Base-by-base conservation (phyloP, 495 filamentous ascomycete genomes). In the Talaromyces stipitatus region DNA sequence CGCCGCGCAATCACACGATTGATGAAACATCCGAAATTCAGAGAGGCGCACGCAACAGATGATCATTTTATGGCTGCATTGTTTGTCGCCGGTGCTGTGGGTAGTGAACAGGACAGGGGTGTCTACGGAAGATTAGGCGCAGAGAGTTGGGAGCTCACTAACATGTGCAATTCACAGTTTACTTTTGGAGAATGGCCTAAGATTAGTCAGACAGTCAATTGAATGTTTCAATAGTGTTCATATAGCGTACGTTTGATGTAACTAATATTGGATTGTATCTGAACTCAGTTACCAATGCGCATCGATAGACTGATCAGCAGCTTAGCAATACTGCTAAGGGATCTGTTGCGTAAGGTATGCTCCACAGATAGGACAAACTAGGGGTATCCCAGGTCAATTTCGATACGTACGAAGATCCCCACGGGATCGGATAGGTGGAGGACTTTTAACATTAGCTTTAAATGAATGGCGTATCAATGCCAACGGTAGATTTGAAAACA, bases 131-230 rank as follows among this genome's bases (percentile, higher is more conserved):
- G 67, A 10, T 43, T 85, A 60, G 74, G 66, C 10, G 83, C 82
- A 0, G 82, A 86, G 68, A 77, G 73, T 56, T 85, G 82, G 82
- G 83, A 86, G 67, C 65, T 85, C 67, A 77, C 72, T 22, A 84
- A 85, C 62, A 85, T 85, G 82, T 84, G 81, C 62, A 85, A 84
- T 65, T 76, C 72, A 57, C 80, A 84, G 65, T 83, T 79, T 66
- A 82, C 76, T 0, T 45, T 75, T 22, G 75, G 75, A 48, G 22
- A 48, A 14, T 48, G 45, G 45, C 3, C 45, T 20, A 48, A 48
- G 45, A 10, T 20, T 23, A 0, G 18, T n/a, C 9, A 48, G 10
- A 20, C 45, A 3, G 45, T 41, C 11, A 16, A 41, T 41, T 41
- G 36, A 41, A 3, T 41, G 4, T 18, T 41, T 41, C 18, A 7